phyloP scores from a whole-genome alignment of 1,139 yeast species.

The Arxiozyma slooffiae region DNA sequence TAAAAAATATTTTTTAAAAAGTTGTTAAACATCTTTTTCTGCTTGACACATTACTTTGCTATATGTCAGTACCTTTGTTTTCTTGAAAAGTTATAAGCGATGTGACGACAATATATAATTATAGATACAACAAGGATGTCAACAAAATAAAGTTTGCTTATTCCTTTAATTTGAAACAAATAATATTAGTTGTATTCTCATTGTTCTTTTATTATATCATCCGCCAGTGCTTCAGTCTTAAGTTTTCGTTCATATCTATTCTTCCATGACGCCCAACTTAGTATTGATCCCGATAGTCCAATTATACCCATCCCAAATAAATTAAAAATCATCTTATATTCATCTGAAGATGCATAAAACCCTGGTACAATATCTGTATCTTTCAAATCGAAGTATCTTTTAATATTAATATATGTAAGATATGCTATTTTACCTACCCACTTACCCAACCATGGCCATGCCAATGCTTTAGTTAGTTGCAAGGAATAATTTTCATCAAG shows the following conservation, averaged over 20 bases:
- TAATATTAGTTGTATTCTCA: background rate
- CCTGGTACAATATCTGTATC: slow-evolving; percentile 4
- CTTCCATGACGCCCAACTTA: background rate
- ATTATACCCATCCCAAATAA: slow-evolving; percentile 8
- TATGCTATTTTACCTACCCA: slow-evolving; percentile 4
- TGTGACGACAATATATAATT: too few species aligned
- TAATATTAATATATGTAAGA: background rate
- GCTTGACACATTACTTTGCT: too few species aligned
- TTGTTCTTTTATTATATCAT: background rate
- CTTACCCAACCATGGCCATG: slow-evolving; percentile 10
- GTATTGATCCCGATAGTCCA: slow-evolving; percentile 1
- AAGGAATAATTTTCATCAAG: background rate
- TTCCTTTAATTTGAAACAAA: background rate
- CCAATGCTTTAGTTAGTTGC: slow-evolving; percentile 2
- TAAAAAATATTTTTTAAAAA: too few species aligned
- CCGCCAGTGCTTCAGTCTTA: background rate
- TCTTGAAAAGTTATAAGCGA: too few species aligned
- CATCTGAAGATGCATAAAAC: slow-evolving; percentile 30
- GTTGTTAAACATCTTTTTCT: too few species aligned
- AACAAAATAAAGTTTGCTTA: background rate
- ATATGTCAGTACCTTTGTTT: too few species aligned
- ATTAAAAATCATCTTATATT: slow-evolving; percentile 37
- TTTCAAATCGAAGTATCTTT: slow-evolving; percentile 1
- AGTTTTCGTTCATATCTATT: background rate
- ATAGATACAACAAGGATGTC: too few species aligned